These are phyloP conservation scores for Penicillium aurantiogriseum DNA, from an alignment of 2,329 filamentous ascomycete species.

Conservation along the genomic window DNA sequence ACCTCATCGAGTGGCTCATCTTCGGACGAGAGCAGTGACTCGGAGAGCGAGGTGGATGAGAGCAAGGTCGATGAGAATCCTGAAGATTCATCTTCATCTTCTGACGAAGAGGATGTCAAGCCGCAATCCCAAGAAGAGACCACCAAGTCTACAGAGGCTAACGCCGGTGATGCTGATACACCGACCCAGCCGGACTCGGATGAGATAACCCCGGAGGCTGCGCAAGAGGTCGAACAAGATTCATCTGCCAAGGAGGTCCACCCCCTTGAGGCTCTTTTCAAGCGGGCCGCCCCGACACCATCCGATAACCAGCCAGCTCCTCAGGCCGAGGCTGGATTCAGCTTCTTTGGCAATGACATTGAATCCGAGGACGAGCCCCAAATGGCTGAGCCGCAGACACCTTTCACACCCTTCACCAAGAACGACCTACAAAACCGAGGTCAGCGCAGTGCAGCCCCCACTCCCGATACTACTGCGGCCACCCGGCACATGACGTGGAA, in stretches of 20 bases:
- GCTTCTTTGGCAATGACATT: slow-evolving; percentile 69
- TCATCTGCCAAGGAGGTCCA: slow-evolving; percentile 62
- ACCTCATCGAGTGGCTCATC: slow-evolving; percentile 40
- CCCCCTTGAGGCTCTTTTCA: slow-evolving; percentile 90
- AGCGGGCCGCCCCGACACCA: slow-evolving; percentile 56
- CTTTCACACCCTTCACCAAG: slow-evolving; percentile 79
- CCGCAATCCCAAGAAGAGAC: slow-evolving; percentile 4
- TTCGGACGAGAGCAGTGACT: slow-evolving; percentile 26
- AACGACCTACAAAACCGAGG: slow-evolving; percentile 67
- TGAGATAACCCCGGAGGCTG: slow-evolving; percentile 11
- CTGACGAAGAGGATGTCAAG: slow-evolving; percentile 23
- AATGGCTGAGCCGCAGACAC: slow-evolving; percentile 66
- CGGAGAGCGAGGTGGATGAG: slow-evolving; percentile 25
- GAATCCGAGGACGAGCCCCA: slow-evolving; percentile 49
- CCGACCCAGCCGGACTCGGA: slow-evolving; percentile 7
- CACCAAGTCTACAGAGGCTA: slow-evolving; percentile 10
- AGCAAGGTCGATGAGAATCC: slow-evolving; percentile 17
- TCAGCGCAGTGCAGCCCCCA: slow-evolving; percentile 85
- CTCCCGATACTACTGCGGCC: slow-evolving; percentile 85
- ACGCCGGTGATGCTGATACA: neutral
- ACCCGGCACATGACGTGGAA: slow-evolving; percentile 40
- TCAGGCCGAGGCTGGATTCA: slow-evolving; percentile 63
- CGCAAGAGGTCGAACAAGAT: slow-evolving; percentile 8
- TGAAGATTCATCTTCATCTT: slow-evolving; percentile 29
- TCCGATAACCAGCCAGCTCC: slow-evolving; percentile 36